Conservation (phyloP, 208 protist genomes). For the Trypanosoma melophagium region DNA sequence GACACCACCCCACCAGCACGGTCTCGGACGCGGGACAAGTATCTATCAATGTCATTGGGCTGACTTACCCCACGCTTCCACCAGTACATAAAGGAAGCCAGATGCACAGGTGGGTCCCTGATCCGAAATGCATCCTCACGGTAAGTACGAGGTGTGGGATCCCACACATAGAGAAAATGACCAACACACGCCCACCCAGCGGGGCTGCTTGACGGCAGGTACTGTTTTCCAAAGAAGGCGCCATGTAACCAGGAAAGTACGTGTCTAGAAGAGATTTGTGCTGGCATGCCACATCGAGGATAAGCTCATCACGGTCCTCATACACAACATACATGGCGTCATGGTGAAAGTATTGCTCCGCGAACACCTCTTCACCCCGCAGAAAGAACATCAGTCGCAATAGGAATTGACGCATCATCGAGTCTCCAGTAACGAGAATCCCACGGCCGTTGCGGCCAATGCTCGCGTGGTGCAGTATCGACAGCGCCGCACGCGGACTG, state of each 20-base stretch:
- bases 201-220: neutral
- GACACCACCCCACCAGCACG: neutral
- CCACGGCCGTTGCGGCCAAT: too few relatives aligned
- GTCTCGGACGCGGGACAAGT: conserved; percentile 5
- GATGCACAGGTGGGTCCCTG: conserved; percentile 11
- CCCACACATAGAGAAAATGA: conserved; percentile 24
- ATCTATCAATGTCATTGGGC: conserved; percentile 7
- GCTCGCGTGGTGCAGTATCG: too few relatives aligned
- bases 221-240: too few relatives aligned
- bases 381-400: too few relatives aligned
- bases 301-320: conserved; percentile 20
- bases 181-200: conserved; percentile 5
- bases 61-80: conserved; percentile 11
- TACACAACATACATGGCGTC: conserved; percentile 22
- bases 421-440: too few relatives aligned
- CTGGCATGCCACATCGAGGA: neutral
- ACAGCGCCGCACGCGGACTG: too few relatives aligned
- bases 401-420: too few relatives aligned
- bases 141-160: neutral
- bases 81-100: conserved; percentile 36
- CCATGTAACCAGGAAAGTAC: conserved; percentile 13
- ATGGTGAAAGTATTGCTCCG: conserved; percentile 31
- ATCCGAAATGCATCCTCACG: conserved; percentile 3
- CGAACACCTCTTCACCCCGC: too few relatives aligned
- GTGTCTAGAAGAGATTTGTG: neutral